These are phyloP conservation scores for Phycomyces nitens DNA, from an alignment of 192 early-diverging fungal genomes.

Conservation along the genomic window DNA sequence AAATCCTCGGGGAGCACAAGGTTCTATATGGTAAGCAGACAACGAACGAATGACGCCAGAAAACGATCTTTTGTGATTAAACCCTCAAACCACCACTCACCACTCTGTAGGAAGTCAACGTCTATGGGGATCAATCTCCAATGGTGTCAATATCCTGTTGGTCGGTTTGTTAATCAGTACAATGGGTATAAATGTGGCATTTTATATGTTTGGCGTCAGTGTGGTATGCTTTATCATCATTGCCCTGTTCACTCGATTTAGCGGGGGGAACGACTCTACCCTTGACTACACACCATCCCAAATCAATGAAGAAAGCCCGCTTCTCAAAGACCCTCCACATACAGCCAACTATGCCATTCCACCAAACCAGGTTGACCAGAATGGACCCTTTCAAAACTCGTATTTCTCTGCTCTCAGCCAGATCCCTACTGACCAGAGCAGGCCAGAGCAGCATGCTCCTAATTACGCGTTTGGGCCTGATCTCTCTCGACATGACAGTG, in stretches of 20 bases:
- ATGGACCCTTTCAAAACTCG: not conserved
- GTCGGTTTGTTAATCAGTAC: slow-evolving; percentile 22
- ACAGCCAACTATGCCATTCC: slow-evolving; percentile 9
- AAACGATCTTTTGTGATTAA: no score
- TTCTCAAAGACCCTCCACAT: slow-evolving; percentile 12
- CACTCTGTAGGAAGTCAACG: slow-evolving; percentile 28
- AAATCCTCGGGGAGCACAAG: slow-evolving; percentile 39
- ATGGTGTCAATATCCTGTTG: slow-evolving; percentile 21
- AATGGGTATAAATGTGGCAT: slow-evolving; percentile 20
- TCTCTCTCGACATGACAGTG: slow-evolving; percentile 6
- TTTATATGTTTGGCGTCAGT: slow-evolving; percentile 30
- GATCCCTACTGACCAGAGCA: not conserved
- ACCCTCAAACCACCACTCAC: no score
- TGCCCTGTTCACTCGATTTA: slow-evolving; percentile 15
- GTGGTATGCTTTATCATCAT: slow-evolving; percentile 16
- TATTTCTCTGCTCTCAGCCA: not conserved
- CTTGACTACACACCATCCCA: not conserved
- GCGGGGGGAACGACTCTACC: not conserved
- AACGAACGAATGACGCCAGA: slow-evolving; percentile 1
- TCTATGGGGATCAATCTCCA: slow-evolving; percentile 34
- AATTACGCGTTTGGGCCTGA: not conserved
- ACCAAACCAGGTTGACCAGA: not conserved
- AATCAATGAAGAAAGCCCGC: slow-evolving; percentile 7
- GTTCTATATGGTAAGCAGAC: slow-evolving; percentile 37
- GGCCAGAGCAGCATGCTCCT: not conserved